Evolutionary conservation across 176 grass and related monocot species (phyloP), one percentile per base, ranked within the genome.

Genomic region (Eleusine indica): DNA sequence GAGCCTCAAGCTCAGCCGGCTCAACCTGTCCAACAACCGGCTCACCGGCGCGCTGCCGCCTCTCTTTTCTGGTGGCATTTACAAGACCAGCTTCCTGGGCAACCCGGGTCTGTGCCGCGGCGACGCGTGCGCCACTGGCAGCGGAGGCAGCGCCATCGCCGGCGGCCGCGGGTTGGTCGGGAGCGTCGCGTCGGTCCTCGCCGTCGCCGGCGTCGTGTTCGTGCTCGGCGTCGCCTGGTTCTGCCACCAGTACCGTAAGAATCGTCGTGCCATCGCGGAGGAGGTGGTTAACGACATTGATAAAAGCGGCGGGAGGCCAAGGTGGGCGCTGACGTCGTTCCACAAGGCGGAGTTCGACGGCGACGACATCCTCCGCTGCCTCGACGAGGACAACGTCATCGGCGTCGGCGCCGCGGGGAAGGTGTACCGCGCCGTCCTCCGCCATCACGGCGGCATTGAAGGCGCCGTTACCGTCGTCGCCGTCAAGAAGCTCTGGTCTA

Each of bases 271-370:
- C 40, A 6, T 77, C 0, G 58, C 8, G 9, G 88, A 90, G 2
- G 90, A 74, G 6, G 28, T 1, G 44, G 44, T 46, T 10, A 9
- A 1, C 58, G 7, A 5, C 22, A 0, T 25, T 25, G 25, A 25
- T 25, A 25, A 3, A 1, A n/a, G 58, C n/a, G 58, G 9, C 9
- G 58, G 58, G 42, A 87, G 80, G 18, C 94, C 90, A 0, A 98
- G 93, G 78, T 98, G 95, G 95, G 86, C 79, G 5, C 7, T 98
- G 68, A 98, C 88, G 44, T 98, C 95, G 0, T 98, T 98, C 89
- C 92, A 98, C 92, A 95, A 93, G 84, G 71, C 95, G 4, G 86
- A 90, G 0, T 98, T 95, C 51, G 93, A 89, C 2, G 92, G 93
- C 72, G 84, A 98, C 4, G 95, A 93, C 39, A 93, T 98, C 63